phyloP scores from a whole-genome alignment of 768 basidiomycete species.

The Tylopilus sp. region DNA sequence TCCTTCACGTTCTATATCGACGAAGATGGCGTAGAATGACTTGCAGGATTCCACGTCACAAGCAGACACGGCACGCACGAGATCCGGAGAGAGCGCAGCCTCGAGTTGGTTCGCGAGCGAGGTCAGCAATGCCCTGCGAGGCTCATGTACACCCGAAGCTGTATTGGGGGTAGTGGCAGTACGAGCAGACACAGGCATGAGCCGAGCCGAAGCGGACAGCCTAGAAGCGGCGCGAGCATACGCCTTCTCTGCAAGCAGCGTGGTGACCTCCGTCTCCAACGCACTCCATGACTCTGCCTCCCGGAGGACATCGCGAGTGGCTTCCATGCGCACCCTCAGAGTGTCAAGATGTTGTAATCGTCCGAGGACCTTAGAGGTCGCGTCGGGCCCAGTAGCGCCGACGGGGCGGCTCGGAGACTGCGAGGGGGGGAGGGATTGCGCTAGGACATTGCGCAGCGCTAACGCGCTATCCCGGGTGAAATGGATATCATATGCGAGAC shows the following conservation, averaged over 20 bases:
- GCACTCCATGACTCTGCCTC: conserved; percentile 98
- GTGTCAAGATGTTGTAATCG: conserved; percentile 78
- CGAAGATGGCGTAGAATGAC: conserved; percentile 82
- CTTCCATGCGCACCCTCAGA: conserved; percentile 84
- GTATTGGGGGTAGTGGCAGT: conserved; percentile 54
- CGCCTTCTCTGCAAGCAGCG: conserved; percentile 72
- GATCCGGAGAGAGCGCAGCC: conserved; percentile 83
- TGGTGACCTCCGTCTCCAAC: conserved; percentile 87
- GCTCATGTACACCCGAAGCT: conserved; percentile 53
- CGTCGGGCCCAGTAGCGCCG: conserved; percentile 25
- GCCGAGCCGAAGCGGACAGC: conserved; percentile 82
- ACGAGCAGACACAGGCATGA: conserved; percentile 91
- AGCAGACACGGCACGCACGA: conserved; percentile 81
- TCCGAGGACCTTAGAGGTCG: conserved; percentile 67
- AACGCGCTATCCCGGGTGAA: conserved; percentile 93
- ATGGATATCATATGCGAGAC: conserved; percentile 92
- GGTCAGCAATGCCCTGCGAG: conserved; percentile 79
- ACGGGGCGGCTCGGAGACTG: conserved; percentile 5
- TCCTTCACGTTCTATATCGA: conserved; percentile 83
- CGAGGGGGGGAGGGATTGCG: conserved; percentile 43
- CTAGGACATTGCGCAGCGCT: conserved; percentile 65
- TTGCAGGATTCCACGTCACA: conserved; percentile 74
- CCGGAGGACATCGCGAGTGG: conserved; percentile 80
- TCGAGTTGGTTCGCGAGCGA: conserved; percentile 96
- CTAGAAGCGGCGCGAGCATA: conserved; percentile 92